These are phyloP conservation scores for Botrytis hyacinthi DNA, from an alignment of 2,329 filamentous ascomycete species.

Conservation along the genomic window DNA sequence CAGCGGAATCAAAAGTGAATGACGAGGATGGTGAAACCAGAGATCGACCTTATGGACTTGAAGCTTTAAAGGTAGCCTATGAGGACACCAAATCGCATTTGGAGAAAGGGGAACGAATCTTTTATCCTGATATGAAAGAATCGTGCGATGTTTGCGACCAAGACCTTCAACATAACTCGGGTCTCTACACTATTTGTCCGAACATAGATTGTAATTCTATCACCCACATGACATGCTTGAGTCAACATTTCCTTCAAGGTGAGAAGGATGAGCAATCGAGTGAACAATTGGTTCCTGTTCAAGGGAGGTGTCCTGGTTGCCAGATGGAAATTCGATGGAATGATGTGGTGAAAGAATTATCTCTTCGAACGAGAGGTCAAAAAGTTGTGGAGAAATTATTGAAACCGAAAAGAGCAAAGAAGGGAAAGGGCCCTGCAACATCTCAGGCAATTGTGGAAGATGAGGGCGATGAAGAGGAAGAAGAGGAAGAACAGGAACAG, in stretches of 20 bases:
- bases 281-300: constrained; percentile 58
- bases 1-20: neutral
- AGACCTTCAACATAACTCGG: constrained; percentile 46
- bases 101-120: constrained; percentile 53
- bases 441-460: constrained; percentile 25
- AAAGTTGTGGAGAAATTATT: constrained; percentile 70
- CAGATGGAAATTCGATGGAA: constrained; percentile 63
- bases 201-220: constrained; percentile 53
- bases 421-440: constrained; percentile 20
- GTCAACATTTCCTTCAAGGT: constrained; percentile 49
- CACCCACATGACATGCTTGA: constrained; percentile 61
- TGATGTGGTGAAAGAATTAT: constrained; percentile 80
- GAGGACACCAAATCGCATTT: constrained; percentile 52
- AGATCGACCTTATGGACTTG: constrained; percentile 45
- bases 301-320: constrained; percentile 72
- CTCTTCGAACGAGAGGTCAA: constrained; percentile 65
- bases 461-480: constrained; percentile 22
- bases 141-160: constrained; percentile 53
- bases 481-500: constrained; percentile 8
- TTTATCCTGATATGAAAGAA: constrained; percentile 56
- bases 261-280: constrained; percentile 31
- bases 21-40: constrained; percentile 3
- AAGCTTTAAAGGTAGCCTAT: constrained; percentile 56
- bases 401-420: constrained; percentile 43
- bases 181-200: constrained; percentile 57